A percentile compares a stretch with the other conserved stretches of the same genome.
Evolutionary conservation across 108 stramenopile genomes (phyloP).

Genomic region (Fragilariopsis cylindrus): DNA sequence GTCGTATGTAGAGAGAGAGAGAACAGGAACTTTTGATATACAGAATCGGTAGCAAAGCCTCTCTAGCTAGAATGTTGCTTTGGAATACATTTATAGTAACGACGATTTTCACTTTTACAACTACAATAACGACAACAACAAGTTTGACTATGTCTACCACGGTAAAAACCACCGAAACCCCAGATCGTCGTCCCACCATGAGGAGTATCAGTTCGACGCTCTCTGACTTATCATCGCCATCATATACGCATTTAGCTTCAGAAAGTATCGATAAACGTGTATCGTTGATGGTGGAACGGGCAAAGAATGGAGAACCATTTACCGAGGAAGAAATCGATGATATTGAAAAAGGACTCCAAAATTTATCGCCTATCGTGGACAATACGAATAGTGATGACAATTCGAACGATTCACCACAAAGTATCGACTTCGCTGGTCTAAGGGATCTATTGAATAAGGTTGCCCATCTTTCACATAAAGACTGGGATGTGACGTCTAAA

Average conservation of each 20-base stretch:
- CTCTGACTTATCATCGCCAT: constrained; percentile 9
- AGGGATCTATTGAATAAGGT: constrained; percentile 42
- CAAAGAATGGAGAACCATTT: constrained; percentile 42
- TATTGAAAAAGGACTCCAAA: constrained; percentile 32
- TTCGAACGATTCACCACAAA: neutral
- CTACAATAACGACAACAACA: neutral
- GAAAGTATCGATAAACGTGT: constrained; percentile 18
- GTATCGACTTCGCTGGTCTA: constrained; percentile 44
- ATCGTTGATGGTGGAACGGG: constrained; percentile 31
- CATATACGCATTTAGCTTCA: neutral
- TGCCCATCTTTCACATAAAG: constrained; percentile 69
- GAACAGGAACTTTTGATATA: no score
- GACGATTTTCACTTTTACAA: neutral
- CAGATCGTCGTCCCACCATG: constrained; percentile 16
- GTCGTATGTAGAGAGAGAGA: no score
- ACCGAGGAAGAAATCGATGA: constrained; percentile 51
- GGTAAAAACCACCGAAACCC: neutral
- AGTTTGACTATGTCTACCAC: constrained; percentile 1
- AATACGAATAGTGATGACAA: neutral
- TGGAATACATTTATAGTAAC: neutral
- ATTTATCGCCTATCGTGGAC: constrained; percentile 22
- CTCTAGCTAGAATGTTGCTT: neutral
- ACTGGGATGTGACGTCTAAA: constrained; percentile 59
- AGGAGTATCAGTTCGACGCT: constrained; percentile 19
- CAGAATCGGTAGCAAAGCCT: no score